A percentile compares a stretch with the other conserved stretches of the same genome.
phyloP scores from a whole-genome alignment of 2,329 filamentous ascomycete species.

The Xylaria sp. region DNA sequence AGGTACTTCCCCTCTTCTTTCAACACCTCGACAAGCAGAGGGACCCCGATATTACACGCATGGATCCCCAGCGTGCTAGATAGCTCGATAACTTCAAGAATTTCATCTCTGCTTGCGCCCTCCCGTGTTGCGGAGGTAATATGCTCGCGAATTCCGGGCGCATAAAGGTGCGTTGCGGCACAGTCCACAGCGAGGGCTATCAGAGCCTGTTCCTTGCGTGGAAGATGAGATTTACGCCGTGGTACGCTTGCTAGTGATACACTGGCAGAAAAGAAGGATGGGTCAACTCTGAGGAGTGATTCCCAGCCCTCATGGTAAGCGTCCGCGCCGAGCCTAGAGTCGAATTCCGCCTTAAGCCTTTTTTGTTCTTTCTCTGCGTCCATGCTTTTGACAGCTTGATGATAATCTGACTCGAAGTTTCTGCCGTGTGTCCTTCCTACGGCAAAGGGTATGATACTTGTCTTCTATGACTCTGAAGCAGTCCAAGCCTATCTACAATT shows the following conservation, averaged over 20 bases:
- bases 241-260: constrained; percentile 37
- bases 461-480: too few species aligned
- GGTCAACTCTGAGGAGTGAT: constrained; percentile 35
- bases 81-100: constrained; percentile 53
- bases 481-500: too few species aligned
- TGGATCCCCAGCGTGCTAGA: constrained; percentile 53
- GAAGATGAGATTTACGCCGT: constrained; percentile 41
- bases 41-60: constrained; percentile 53
- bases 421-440: too few species aligned
- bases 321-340: constrained; percentile 26
- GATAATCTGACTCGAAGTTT: too few species aligned
- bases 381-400: constrained; percentile 11
- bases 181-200: constrained; percentile 51
- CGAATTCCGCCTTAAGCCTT: constrained; percentile 32
- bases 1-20: constrained; percentile 46
- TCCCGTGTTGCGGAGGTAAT: constrained; percentile 46
- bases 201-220: constrained; percentile 49
- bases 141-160: constrained; percentile 49
- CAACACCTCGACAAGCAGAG: constrained; percentile 52
- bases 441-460: too few species aligned
- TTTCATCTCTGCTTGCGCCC: constrained; percentile 49
- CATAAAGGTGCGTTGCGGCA: constrained; percentile 51
- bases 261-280: constrained; percentile 37
- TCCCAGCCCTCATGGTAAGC: constrained; percentile 38
- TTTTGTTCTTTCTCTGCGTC: constrained; percentile 23